These are phyloP conservation scores for Hawksworthiomyces lignivorus DNA, from an alignment of 2,329 filamentous ascomycete species.

Conservation along the genomic window DNA sequence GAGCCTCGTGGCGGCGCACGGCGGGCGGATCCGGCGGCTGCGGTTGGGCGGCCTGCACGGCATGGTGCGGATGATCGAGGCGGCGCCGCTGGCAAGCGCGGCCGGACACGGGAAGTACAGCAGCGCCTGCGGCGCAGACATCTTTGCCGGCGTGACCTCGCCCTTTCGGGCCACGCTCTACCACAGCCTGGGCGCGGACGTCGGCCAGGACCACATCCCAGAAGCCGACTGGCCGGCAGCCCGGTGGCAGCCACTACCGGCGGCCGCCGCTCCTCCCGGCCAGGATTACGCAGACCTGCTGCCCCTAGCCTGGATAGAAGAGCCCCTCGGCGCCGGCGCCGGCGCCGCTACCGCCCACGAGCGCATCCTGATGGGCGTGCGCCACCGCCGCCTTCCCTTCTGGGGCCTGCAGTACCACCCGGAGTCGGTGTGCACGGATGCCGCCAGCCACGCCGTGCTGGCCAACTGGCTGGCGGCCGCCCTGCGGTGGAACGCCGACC, in stretches of 20 bases:
- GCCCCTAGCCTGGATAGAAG: constrained; percentile 56
- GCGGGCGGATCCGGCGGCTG: constrained; percentile 52
- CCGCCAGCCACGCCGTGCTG: constrained; percentile 56
- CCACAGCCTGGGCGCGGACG: constrained; percentile 54
- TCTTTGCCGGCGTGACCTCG: constrained; percentile 55
- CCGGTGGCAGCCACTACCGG: constrained; percentile 32
- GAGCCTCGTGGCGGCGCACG: constrained; percentile 63
- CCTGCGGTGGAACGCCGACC: constrained; percentile 47
- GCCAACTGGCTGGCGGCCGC: constrained; percentile 68
- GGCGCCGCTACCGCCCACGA: constrained; percentile 34
- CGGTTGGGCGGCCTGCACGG: constrained; percentile 67
- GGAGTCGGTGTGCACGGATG: constrained; percentile 77
- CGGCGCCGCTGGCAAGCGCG: too few relatives aligned
- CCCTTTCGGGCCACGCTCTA: constrained; percentile 66
- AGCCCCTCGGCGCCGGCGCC: constrained; percentile 28
- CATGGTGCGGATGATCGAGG: constrained; percentile 51
- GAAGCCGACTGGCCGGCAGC: constrained; percentile 27
- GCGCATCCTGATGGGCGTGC: constrained; percentile 67
- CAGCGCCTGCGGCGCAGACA: constrained; percentile 34
- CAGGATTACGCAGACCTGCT: constrained; percentile 32
- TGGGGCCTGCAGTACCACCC: constrained; percentile 90
- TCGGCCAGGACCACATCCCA: constrained; percentile 38
- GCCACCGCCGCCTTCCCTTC: constrained; percentile 61
- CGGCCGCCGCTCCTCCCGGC: constrained; percentile 21
- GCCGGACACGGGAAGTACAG: too few relatives aligned